Evolutionary conservation across 805 yeast genomes (phyloP).

Genomic region (Phaffomyces opuntiae): DNA sequence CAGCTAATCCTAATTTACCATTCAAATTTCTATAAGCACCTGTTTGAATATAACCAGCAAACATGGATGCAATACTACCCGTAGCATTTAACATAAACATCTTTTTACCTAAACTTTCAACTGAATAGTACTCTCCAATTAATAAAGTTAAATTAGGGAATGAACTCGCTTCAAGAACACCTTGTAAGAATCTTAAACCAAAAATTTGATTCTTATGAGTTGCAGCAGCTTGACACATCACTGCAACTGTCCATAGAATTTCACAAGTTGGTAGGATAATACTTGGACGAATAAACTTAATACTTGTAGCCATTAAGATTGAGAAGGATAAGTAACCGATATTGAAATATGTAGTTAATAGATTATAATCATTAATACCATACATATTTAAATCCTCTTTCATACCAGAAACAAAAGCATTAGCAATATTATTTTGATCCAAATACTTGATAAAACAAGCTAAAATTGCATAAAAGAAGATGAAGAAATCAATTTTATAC

Average conservation of each 20-base stretch:
- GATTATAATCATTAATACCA: constrained; percentile 22
- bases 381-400: constrained; percentile 39
- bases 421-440: constrained; percentile 11
- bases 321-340: not conserved
- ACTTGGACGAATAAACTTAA: not conserved
- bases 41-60: constrained; percentile 57
- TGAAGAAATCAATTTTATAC: too few relatives aligned
- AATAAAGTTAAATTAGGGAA: not conserved
- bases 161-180: not conserved
- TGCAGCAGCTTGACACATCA: not conserved
- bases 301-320: not conserved
- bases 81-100: not conserved
- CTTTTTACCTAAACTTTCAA: not conserved
- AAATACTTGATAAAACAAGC: not conserved
- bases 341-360: not conserved
- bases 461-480: too few relatives aligned
- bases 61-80: constrained; percentile 32
- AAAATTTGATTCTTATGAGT: not conserved
- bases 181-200: not conserved
- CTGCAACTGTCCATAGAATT: not conserved
- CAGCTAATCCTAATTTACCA: constrained; percentile 45
- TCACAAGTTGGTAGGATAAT: not conserved
- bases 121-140: not conserved
- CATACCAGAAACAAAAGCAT: constrained; percentile 51
- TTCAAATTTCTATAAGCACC: constrained; percentile 40